phyloP scores from a whole-genome alignment of 176 grass and related monocot species.

The Carex parvula region DNA sequence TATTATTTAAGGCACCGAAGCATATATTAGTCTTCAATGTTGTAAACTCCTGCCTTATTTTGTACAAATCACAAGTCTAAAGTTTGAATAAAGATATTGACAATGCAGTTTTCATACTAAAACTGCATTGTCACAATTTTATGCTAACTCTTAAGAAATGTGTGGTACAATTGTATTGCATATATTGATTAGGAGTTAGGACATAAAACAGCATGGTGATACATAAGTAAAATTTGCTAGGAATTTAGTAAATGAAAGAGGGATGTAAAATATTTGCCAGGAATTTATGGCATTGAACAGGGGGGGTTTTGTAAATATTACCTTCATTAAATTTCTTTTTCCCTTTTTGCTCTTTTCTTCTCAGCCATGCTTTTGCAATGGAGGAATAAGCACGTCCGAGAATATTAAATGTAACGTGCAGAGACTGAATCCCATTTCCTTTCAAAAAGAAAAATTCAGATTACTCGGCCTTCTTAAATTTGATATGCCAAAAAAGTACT shows the following conservation, averaged over 20 bases:
- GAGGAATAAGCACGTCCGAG: slow-evolving; percentile 17
- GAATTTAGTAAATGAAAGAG: too few species aligned
- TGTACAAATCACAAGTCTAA: not conserved
- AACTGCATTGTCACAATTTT: too few species aligned
- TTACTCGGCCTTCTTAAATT: not conserved
- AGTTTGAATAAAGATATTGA: too few species aligned
- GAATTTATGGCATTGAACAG: too few species aligned
- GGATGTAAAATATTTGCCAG: too few species aligned
- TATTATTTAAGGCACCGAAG: not conserved
- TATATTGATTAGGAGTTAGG: not conserved
- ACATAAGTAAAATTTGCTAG: too few species aligned
- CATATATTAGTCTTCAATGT: too few species aligned
- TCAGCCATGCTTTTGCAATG: slow-evolving; percentile 7
- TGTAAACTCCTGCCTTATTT: not conserved
- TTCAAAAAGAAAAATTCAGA: slow-evolving; percentile 12
- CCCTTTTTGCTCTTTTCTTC: slow-evolving; percentile 6
- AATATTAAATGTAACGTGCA: slow-evolving; percentile 23
- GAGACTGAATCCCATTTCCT: not conserved
- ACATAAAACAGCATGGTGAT: not conserved
- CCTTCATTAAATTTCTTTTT: not conserved
- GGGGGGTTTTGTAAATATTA: not conserved
- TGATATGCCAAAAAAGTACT: not conserved
- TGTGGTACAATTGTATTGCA: not conserved
- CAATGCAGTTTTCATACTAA: too few species aligned
- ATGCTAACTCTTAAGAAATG: not conserved